Evolutionary conservation across 2,329 filamentous ascomycete genomes (phyloP).

Genomic region (Fusarium veterinarium): DNA sequence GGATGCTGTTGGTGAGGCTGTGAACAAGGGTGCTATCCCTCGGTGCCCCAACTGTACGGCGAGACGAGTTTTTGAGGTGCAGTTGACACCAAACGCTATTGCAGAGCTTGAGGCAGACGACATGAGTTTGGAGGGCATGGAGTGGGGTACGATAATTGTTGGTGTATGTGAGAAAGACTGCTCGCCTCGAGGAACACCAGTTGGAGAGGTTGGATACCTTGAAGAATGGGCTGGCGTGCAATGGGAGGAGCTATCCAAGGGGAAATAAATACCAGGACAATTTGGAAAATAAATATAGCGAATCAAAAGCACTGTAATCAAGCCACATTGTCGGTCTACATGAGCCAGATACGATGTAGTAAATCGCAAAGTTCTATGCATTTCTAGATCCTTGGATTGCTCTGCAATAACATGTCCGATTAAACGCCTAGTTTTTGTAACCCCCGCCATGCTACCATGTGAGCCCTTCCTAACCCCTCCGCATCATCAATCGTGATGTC

Average conservation of each 20-base stretch:
- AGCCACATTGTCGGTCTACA: constrained; percentile 6
- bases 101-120: constrained; percentile 85
- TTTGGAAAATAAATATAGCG: constrained; percentile 16
- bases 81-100: constrained; percentile 92
- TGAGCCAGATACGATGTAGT: constrained; percentile 33
- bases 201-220: constrained; percentile 78
- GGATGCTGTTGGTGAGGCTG: constrained; percentile 77
- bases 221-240: constrained; percentile 99
- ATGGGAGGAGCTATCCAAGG: constrained; percentile 82
- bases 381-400: constrained; percentile 49
- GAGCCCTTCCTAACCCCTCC: constrained; percentile 39
- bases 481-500: constrained; percentile 47
- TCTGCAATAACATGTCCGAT: constrained; percentile 52
- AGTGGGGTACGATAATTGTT: constrained; percentile 94
- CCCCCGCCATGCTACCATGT: constrained; percentile 48
- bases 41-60: constrained; percentile 81
- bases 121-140: constrained; percentile 84
- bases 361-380: constrained; percentile 47
- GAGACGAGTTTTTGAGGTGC: constrained; percentile 86
- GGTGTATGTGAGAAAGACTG: constrained; percentile 88
- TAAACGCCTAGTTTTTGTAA: constrained; percentile 52
- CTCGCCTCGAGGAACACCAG: constrained; percentile 65
- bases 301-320: constrained; percentile 12
- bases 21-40: constrained; percentile 71
- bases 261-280: constrained; percentile 39